These are phyloP conservation scores for Trypanosoma cruzi DNA, from an alignment of 208 protist genomes.

Conservation along the genomic window DNA sequence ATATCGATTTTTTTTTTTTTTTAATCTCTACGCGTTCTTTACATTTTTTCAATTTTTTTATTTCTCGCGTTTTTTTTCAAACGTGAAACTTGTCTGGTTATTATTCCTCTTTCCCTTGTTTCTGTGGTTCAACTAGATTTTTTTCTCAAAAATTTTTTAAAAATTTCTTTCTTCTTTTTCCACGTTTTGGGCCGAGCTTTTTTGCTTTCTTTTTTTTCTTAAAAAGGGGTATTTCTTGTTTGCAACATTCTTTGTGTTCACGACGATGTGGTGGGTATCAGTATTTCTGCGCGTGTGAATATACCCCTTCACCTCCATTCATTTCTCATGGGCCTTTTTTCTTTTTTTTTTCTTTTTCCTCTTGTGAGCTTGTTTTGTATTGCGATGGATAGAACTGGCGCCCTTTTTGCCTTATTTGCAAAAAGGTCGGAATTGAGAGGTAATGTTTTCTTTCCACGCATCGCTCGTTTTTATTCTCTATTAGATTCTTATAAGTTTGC, in stretches of 20 bases:
- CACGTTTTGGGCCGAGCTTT: not conserved
- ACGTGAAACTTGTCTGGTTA: not conserved
- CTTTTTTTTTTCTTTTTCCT: not conserved
- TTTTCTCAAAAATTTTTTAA: too few relatives aligned
- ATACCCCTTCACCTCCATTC: not conserved
- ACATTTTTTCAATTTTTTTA: not conserved
- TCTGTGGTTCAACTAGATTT: not conserved
- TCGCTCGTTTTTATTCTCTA: not conserved
- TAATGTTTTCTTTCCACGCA: not conserved
- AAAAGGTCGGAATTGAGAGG: not conserved
- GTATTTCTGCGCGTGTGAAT: not conserved
- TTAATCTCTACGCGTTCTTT: too few relatives aligned
- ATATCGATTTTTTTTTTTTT: not conserved
- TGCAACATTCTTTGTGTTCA: not conserved
- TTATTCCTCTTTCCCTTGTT: not conserved
- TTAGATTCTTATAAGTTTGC: not conserved
- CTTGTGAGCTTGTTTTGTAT: too few relatives aligned
- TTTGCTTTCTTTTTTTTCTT: not conserved
- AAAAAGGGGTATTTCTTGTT: not conserved
- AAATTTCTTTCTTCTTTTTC: not conserved
- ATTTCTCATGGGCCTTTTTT: not conserved
- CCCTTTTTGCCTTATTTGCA: not conserved
- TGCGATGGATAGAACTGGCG: not conserved
- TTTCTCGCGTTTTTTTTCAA: not conserved
- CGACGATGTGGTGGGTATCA: not conserved